Base-by-base conservation (phyloP, 2,329 filamentous ascomycete genomes). In the Cladosporium phlei region DNA sequence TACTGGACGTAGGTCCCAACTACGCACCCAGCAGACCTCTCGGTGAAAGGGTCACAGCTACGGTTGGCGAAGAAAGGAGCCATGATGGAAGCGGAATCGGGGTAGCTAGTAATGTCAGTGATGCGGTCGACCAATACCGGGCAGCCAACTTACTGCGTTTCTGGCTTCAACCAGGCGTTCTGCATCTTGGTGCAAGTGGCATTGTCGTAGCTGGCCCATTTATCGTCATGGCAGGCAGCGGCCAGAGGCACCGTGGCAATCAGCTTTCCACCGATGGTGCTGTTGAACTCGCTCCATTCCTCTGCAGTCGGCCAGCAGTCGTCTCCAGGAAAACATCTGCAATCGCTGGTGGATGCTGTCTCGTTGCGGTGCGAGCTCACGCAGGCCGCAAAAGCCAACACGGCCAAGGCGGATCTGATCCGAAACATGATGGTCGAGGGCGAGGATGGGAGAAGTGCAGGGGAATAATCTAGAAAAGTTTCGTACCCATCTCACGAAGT, bases 171-270 rank as follows among this genome's bases (percentile, higher is more conserved):
- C 44, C 44, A 47, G 28, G 35, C 19, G 19, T 25, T 22, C 11
- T 32, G 44, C 20, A 47, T 16, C 17, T 20, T 34, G 5, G 20
- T 20, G 29, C 44, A 47, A 10, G 44, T 39, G 10, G 20, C 35
- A 25, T 47, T 20, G 20, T 47, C 20, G 44, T 39, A 47, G 14
- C 28, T 39, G 3, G 14, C 27, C 20, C 27, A 47, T 12, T 12
- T 12, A 21, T 28, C 12, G 28, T 69, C 63, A 52, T 82, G 78
- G 55, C 79, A 83, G 1, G 72, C 64, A 2, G 70, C 59, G 0
- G 69, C 79, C 2, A 80, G 56, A 0, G 80, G 79, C 2, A 73
- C 62, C 0, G 75, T 79, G 10, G 69, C 67, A 33, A 82, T 65
- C 25, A 83, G 63, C 4, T 64, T 66, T 1, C 76, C 77, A 19